Evolutionary conservation across 805 yeast species (phyloP), one percentile per base, ranked within the genome.

Genomic region (Nakazawaea populi): DNA sequence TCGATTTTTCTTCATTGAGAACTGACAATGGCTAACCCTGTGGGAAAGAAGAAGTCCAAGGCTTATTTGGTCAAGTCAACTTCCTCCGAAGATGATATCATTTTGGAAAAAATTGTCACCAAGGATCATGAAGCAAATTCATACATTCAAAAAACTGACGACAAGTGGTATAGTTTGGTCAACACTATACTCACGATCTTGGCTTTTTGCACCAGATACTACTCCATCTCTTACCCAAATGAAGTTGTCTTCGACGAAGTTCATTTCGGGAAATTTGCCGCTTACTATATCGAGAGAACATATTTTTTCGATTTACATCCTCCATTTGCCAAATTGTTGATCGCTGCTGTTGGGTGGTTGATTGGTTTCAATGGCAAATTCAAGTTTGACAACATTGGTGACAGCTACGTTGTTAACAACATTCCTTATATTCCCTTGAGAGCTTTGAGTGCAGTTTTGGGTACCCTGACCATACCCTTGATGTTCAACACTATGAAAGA

Each of bases 221-320:
- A 76, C 56, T 73, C 72, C 52, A 75, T 87, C 50, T 74, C 82
- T 65, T 72, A 69, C 46, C 95, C 95, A 3, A 73, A 75, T 54
- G 85, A 84, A 64, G 95, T 87, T 52, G 94, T 87, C 3, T 87
- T 87, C 59, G 96, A 87, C 68, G 95, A 87, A 63, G 94, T 86
- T 24, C 95, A 87, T 66, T 87, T 87, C 60, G 96, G 96, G 37
- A 87, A 87, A 60, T 87, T 87, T 65, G 92, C 92, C 6, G 80
- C 89, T 1, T 85, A 87, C 68, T 92, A 92, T 67, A 70, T 92
- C 53, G 87, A 92, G 67, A 77, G 96, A 55, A 86, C 96, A 0
- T 94, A 88, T 67, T 94, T 89, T 67, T 94, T 94, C 62, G 99
- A 94, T 69, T 82, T 94, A 48, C 99, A 94, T 70, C 99, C 99